Conservation (phyloP, 192 early-diverging fungal species). For the Diversispora epigaea region DNA sequence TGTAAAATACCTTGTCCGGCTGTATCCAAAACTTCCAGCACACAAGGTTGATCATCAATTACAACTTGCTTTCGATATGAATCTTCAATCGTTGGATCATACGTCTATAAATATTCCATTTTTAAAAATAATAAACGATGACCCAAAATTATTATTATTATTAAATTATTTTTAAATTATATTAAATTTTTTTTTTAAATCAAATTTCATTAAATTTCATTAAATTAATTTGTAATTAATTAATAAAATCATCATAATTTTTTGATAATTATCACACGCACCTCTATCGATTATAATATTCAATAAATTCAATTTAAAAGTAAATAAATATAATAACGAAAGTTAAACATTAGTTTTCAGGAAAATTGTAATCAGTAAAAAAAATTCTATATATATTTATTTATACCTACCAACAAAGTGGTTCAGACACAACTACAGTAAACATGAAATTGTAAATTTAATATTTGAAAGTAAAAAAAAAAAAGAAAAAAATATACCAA, state of each 20-base stretch:
- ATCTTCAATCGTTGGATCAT: conserved; percentile 59
- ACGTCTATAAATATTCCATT: conserved; percentile 61
- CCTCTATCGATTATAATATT: too few species aligned
- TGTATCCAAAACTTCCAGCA: conserved; percentile 96
- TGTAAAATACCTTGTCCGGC: conserved; percentile 68
- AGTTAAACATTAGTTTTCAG: not conserved
- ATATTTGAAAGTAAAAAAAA: conserved; percentile 10
- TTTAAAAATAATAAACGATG: not conserved
- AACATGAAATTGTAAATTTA: not conserved
- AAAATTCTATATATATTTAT: not conserved
- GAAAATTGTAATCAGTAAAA: not conserved
- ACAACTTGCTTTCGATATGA: conserved; percentile 40
- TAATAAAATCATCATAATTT: too few species aligned
- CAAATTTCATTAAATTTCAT: not conserved
- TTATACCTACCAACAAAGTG: conserved; percentile 49
- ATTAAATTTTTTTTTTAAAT: not conserved
- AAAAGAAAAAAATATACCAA: not conserved
- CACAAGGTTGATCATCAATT: conserved; percentile 94
- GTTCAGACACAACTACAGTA: conserved; percentile 41
- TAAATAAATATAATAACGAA: not conserved
- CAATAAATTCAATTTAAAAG: not conserved
- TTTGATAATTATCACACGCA: too few species aligned
- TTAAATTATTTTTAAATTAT: too few species aligned
- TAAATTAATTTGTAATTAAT: not conserved
- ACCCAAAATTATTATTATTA: too few species aligned